phyloP scores from a whole-genome alignment of 768 basidiomycete species.

The Tephrocybe rancida region DNA sequence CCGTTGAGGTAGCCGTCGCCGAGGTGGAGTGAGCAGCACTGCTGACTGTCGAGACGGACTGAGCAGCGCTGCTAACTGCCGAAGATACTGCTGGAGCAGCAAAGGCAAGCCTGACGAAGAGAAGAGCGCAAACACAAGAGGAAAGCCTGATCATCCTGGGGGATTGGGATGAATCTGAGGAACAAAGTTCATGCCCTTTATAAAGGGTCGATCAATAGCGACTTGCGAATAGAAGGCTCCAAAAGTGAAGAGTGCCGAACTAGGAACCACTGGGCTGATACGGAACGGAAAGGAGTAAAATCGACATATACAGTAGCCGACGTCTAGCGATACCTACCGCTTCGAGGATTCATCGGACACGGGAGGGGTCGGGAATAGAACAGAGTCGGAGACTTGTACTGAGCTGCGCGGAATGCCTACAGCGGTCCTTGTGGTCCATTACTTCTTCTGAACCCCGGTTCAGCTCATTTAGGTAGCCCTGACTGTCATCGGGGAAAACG shows the following conservation, averaged over 20 bases:
- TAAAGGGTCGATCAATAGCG: background rate
- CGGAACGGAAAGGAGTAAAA: background rate
- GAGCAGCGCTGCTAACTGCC: constrained; percentile 1
- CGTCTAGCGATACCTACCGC: background rate
- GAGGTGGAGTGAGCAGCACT: background rate
- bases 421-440: background rate
- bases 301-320: background rate
- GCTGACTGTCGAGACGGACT: background rate
- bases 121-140: constrained; percentile 34
- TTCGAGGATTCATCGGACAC: background rate
- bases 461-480: background rate
- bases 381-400: background rate
- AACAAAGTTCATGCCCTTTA: constrained; percentile 8
- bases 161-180: background rate
- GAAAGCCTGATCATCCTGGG: constrained; percentile 37
- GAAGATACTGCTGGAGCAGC: constrained; percentile 30
- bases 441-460: background rate
- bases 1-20: background rate
- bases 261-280: background rate
- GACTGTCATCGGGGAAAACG: no score
- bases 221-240: background rate
- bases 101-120: constrained; percentile 28
- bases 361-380: background rate
- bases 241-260: background rate
- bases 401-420: background rate